Evolutionary conservation across 441 rosid species (phyloP), one percentile per base, ranked within the genome.

Genomic region (Adansonia gregorii): DNA sequence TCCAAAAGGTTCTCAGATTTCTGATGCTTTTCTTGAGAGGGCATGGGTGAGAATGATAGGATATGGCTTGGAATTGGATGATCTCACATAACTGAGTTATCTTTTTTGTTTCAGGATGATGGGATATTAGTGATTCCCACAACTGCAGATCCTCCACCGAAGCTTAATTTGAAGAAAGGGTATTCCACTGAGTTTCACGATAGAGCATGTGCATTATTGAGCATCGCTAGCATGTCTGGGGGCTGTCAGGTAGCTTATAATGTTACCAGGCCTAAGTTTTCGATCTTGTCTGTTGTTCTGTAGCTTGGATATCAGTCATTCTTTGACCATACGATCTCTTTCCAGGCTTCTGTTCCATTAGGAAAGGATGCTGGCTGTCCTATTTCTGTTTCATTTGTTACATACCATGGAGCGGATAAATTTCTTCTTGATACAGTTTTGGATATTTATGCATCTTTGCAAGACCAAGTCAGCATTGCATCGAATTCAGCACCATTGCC

Each of bases 211-310:
- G 81, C 88, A 31, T 83, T 92, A 79, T 84, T 90, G 56, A 87
- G 95, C 86, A 88, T 95, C 74, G 90, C 98, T 41, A 93, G 97
- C 89, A 85, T 93, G 95, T 93, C 99, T 56, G 98, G 99, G 8
- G 92, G 99, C 80, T 93, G 99, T 84, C 97, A 95, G 93, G 99
- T 92, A 83, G 73, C 20, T 70, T 76, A 11, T 20, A 58, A 5
- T 54, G 20, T 55, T 78, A 27, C 79, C n/a, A 61, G 60, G n/a
- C 68, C 74, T 61, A 41, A 59, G 61, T 68, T 78, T 76, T 72
- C 41, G 5, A 61, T 41, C 39, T 24, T 31, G 6, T 12, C 6
- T 73, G 67, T 55, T 56, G 4, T 59, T 19, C 59, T 78, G 8
- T 54, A 8, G 39, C 48, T 24, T 69, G 39, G 12, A 65, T 14